These are phyloP conservation scores for Maudiozyma bulderi DNA, from an alignment of 805 yeast genomes.

Conservation along the genomic window DNA sequence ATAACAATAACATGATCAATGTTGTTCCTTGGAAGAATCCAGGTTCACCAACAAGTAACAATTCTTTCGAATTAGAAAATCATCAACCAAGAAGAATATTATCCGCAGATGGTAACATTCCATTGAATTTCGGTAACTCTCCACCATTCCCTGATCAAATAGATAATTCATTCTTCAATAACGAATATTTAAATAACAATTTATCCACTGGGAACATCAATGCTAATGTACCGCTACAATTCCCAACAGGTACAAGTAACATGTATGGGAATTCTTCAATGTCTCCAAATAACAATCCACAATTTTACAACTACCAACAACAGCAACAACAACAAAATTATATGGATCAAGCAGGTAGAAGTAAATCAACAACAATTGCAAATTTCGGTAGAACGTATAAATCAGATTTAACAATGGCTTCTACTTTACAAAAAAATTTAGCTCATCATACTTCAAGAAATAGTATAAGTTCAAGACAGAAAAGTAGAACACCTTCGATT, in stretches of 20 bases:
- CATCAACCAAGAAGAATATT: neutral
- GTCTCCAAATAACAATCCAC: neutral
- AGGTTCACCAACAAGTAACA: neutral
- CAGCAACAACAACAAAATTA: neutral
- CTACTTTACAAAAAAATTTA: neutral
- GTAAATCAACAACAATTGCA: neutral
- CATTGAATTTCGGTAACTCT: neutral
- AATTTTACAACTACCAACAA: too few species aligned
- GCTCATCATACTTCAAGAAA: neutral
- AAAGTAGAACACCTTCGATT: neutral
- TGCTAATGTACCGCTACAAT: neutral
- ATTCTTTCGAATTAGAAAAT: neutral
- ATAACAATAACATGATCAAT: constrained; percentile 3
- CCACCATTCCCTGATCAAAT: too few species aligned
- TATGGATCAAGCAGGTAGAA: neutral
- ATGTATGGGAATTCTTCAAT: neutral
- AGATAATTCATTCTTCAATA: neutral
- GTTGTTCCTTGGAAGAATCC: constrained; percentile 10
- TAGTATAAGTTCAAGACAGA: neutral
- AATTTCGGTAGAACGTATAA: neutral
- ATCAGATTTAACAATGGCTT: neutral
- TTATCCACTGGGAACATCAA: neutral
- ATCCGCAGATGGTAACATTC: neutral
- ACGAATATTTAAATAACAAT: neutral
- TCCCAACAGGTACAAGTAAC: neutral